phyloP scores from a whole-genome alignment of 2,329 filamentous ascomycete species.

The Pyrenophora teres region DNA sequence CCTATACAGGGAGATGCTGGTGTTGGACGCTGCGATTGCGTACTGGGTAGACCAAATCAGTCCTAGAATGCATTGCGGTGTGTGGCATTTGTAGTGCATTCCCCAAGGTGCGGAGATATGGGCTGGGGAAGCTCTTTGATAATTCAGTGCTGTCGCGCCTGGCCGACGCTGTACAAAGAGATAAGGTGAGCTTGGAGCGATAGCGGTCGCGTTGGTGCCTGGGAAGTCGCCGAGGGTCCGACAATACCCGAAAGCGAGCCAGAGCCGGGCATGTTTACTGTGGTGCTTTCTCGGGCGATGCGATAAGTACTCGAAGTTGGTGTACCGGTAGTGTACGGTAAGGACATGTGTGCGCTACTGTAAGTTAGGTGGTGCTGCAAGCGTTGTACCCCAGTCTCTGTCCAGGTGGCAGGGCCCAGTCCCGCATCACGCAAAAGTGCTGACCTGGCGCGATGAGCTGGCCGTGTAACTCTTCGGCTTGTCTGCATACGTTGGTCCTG shows the following conservation, averaged over 20 bases:
- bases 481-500: constrained; percentile 1
- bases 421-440: neutral
- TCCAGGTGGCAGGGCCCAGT: neutral
- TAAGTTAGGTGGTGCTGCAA: too few relatives aligned
- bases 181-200: constrained; percentile 18
- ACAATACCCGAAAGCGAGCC: constrained; percentile 18
- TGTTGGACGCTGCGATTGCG: constrained; percentile 4
- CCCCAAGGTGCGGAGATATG: constrained; percentile 16
- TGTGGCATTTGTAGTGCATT: constrained; percentile 11
- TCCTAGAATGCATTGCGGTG: neutral
- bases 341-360: too few relatives aligned
- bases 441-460: constrained; percentile 2
- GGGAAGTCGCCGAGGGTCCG: constrained; percentile 9
- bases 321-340: too few relatives aligned
- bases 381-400: neutral
- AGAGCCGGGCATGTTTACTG: constrained; percentile 3
- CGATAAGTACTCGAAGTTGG: neutral
- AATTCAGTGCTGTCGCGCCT: constrained; percentile 24
- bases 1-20: constrained; percentile 3
- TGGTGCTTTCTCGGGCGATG: constrained; percentile 3
- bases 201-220: constrained; percentile 16
- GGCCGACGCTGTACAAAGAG: constrained; percentile 13
- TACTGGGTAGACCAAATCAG: neutral
- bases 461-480: neutral
- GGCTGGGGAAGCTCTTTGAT: constrained; percentile 14